Conservation (phyloP, 805 yeast genomes). For the Candida schatavii region DNA sequence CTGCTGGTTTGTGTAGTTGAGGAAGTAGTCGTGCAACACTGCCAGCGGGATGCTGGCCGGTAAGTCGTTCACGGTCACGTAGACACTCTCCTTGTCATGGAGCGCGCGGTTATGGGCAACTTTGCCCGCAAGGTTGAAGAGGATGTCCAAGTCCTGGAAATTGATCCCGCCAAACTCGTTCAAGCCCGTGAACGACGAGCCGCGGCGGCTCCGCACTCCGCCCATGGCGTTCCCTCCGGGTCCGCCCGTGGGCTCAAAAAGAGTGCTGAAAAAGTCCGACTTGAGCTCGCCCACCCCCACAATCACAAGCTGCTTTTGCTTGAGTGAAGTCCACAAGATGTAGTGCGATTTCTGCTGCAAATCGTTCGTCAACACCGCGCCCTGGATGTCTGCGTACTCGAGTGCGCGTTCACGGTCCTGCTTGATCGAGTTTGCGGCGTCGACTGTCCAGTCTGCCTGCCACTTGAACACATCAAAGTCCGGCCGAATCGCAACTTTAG, state of each 20-base stretch:
- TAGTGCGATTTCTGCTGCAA: slow-evolving; percentile 34
- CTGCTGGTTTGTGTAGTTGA: slow-evolving; percentile 21
- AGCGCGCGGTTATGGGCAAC: slow-evolving; percentile 21
- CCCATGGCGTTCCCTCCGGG: slow-evolving; percentile 10
- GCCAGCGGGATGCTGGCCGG: slow-evolving; percentile 33
- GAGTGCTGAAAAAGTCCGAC: slow-evolving; percentile 20
- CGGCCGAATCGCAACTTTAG: slow-evolving; percentile 36
- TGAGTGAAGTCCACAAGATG: slow-evolving; percentile 29
- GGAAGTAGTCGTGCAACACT: slow-evolving; percentile 35
- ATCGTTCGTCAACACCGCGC: slow-evolving; percentile 40
- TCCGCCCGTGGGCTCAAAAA: slow-evolving; percentile 12
- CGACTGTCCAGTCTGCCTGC: neutral
- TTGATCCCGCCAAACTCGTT: slow-evolving; percentile 40
- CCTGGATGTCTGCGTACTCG: slow-evolving; percentile 22
- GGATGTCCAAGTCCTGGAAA: slow-evolving; percentile 38
- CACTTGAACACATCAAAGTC: slow-evolving; percentile 8
- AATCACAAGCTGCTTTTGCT: slow-evolving; percentile 18
- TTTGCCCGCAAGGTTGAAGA: slow-evolving; percentile 27
- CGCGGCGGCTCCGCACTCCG: slow-evolving; percentile 19
- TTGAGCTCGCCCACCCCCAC: slow-evolving; percentile 35
- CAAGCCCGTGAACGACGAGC: slow-evolving; percentile 36
- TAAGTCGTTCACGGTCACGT: slow-evolving; percentile 29
- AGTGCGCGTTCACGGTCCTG: slow-evolving; percentile 7
- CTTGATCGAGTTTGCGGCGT: slow-evolving; percentile 2
- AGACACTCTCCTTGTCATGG: slow-evolving; percentile 12